Evolutionary conservation across 2,329 filamentous ascomycete species (phyloP), one percentile per base, ranked within the genome.

Genomic region (Ophiostoma sp.): DNA sequence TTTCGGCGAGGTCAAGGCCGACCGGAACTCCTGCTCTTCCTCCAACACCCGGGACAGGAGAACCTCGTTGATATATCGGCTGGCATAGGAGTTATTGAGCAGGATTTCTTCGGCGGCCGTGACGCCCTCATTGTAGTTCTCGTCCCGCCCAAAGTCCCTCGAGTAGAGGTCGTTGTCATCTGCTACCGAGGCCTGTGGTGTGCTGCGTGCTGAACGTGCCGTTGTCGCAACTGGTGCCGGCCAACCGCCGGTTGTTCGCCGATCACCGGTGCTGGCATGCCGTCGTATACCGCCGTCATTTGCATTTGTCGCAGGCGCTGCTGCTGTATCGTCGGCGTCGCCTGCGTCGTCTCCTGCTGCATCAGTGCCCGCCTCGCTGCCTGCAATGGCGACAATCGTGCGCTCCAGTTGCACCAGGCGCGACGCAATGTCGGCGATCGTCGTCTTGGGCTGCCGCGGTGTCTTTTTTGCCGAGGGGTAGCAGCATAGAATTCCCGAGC

Each of bases 41-140:
- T 74, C 73, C 2, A 74, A 60, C 2, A 73, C 68, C 1, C 73
- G 70, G 5, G 73, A 73, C 5, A 74, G 49, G 14, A 74, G 66
- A 3, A 74, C 60, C 64, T 74, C 73, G 67, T 74, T 74, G 68
- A 74, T 71, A 63, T 73, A 74, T 0, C 70, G 71, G 38, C 71
- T 73, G 2, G 66, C 69, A 12, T 69, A 70, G 11, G 69, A 68
- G 52, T 72, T 69, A 5, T 70, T 68, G 0, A 74, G 47, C 2
- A 73, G 65, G 0, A 74, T 68, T 63, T 72, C 71, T 38, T 72
- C 71, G 0, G 55, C 40, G 1, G 66, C 66, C 4, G 67, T 62
- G 11, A 64, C 67, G 5, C 45, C 63, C n/a, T 67, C 67, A 7
- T 58, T 63, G 42, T 44, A 49, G 3, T 64, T 9, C n/a, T 67